Evolutionary conservation across 306 rosid genomes (phyloP).

Genomic region (Luffa aegyptiaca): DNA sequence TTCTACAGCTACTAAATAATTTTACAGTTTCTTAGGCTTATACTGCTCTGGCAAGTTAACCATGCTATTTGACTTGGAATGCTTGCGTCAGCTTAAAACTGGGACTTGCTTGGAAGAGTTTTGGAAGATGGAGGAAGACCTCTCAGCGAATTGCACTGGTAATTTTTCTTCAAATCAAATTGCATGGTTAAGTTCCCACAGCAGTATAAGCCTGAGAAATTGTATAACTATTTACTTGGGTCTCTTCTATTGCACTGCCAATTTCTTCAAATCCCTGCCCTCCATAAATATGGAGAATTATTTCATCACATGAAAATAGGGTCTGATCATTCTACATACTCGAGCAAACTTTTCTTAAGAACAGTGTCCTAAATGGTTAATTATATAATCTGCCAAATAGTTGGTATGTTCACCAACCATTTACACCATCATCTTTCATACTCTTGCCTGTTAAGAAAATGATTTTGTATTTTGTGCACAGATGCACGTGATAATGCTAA

Average conservation of each 20-base stretch:
- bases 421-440: not conserved
- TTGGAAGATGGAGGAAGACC: slow-evolving; percentile 34
- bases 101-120: slow-evolving; percentile 41
- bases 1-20: not conserved
- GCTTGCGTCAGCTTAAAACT: slow-evolving; percentile 45
- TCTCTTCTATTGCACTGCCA: not conserved
- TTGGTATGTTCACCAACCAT: not conserved
- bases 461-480: slow-evolving; percentile 14
- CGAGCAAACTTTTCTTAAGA: not conserved
- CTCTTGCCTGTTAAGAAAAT: not conserved
- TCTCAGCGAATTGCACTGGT: slow-evolving; percentile 31
- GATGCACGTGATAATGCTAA: slow-evolving; percentile 23
- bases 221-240: not conserved
- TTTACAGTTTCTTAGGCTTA: not conserved
- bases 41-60: not conserved
- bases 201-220: not conserved
- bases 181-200: not conserved
- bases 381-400: not conserved
- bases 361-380: not conserved
- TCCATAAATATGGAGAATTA: not conserved
- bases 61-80: slow-evolving; percentile 16
- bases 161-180: slow-evolving; percentile 8
- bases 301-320: not conserved
- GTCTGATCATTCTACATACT: not conserved
- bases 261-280: not conserved